Conservation (phyloP, 345 rosid species). For the Punica granatum region DNA sequence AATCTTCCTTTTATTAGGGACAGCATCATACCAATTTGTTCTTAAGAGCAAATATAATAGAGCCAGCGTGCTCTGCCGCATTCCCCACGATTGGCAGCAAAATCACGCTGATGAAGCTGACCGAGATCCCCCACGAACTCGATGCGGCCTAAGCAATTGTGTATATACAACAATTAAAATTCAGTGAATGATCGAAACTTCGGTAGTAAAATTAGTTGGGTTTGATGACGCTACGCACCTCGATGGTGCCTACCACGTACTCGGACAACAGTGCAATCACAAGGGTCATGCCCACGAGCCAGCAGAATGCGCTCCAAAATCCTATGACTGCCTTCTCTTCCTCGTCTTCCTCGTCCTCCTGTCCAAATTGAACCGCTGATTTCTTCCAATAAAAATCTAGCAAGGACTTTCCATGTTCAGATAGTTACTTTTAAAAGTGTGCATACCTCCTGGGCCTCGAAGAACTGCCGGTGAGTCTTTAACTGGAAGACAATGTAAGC, state of each 20-base stretch:
- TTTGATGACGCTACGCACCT: slow-evolving; percentile 39
- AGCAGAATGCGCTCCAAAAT: slow-evolving; percentile 67
- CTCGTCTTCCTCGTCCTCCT: slow-evolving; percentile 35
- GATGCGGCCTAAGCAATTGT: slow-evolving; percentile 54
- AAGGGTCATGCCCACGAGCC: slow-evolving; percentile 74
- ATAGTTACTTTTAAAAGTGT: no score
- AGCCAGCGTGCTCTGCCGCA: slow-evolving; percentile 98
- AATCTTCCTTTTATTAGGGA: no score
- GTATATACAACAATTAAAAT: background rate
- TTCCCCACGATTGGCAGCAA: slow-evolving; percentile 88
- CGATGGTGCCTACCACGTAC: slow-evolving; percentile 81
- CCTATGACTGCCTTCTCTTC: slow-evolving; percentile 70
- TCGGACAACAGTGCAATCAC: slow-evolving; percentile 76
- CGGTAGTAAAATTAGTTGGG: background rate
- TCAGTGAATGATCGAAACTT: no score
- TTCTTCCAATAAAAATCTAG: background rate
- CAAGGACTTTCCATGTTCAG: background rate
- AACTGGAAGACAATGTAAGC: slow-evolving; percentile 85
- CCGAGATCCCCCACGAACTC: slow-evolving; percentile 80
- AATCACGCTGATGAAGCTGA: slow-evolving; percentile 79
- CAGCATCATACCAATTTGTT: slow-evolving; percentile 83
- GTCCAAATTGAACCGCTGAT: background rate
- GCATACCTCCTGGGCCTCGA: slow-evolving; percentile 49
- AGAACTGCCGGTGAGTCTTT: slow-evolving; percentile 57
- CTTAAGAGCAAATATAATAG: slow-evolving; percentile 77